Conservation (phyloP, 306 rosid genomes). For the Abrus pulchellus region DNA sequence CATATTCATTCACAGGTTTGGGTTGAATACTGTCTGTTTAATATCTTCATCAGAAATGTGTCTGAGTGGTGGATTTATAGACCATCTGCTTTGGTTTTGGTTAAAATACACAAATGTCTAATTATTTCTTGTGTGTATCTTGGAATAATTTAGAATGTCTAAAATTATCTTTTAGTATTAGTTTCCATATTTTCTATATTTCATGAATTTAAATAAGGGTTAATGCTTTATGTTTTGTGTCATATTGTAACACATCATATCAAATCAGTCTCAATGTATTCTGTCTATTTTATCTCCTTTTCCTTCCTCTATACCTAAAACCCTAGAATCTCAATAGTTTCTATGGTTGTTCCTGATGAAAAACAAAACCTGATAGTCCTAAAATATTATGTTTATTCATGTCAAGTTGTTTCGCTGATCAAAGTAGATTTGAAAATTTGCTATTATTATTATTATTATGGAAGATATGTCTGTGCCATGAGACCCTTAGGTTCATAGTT, state of each 20-base stretch:
- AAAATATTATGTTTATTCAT: neutral
- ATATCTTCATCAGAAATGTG: slow-evolving; percentile 10
- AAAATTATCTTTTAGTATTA: no score
- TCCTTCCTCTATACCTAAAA: neutral
- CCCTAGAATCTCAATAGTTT: neutral
- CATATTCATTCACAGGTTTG: neutral
- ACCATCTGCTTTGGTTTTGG: neutral
- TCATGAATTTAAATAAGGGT: neutral
- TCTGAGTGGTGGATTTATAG: neutral
- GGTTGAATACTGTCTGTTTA: slow-evolving; percentile 16
- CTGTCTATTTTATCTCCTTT: neutral
- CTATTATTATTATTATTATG: neutral
- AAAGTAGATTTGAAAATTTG: neutral
- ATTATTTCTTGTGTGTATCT: neutral
- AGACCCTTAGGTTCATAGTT: slow-evolving; percentile 19
- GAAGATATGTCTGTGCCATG: neutral
- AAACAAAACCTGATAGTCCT: neutral
- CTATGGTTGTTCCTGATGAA: slow-evolving; percentile 2
- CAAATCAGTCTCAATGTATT: neutral
- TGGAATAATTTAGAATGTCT: neutral
- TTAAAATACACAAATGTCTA: no score
- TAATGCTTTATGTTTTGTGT: neutral
- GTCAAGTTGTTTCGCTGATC: neutral
- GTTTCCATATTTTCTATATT: neutral
- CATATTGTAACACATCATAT: neutral